A percentile compares a stretch with the other conserved stretches of the same genome.
Conservation (phyloP, 108 stramenopile species). For the Cylindrotheca closterium region DNA sequence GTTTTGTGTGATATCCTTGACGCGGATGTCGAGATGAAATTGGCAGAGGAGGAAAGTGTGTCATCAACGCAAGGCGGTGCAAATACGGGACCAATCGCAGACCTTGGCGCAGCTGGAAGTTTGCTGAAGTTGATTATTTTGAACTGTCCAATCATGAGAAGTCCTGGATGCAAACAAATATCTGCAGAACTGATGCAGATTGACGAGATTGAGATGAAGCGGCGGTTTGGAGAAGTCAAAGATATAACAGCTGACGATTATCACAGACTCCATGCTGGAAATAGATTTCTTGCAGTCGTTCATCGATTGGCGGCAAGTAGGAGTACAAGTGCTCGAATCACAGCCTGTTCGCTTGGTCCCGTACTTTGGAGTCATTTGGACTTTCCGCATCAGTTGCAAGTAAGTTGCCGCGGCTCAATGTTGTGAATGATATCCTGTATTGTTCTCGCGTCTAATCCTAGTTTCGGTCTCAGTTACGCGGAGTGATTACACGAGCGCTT, state of each 20-base stretch:
- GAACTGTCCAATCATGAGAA: slow-evolving; percentile 71
- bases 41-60: slow-evolving; percentile 69
- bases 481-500: slow-evolving; percentile 86
- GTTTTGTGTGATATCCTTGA: slow-evolving; percentile 81
- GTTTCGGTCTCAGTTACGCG: slow-evolving; percentile 65
- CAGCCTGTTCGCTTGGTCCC: slow-evolving; percentile 85
- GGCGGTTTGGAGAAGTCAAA: slow-evolving; percentile 39
- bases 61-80: slow-evolving; percentile 47
- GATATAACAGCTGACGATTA: slow-evolving; percentile 28
- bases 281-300: slow-evolving; percentile 80
- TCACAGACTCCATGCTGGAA: slow-evolving; percentile 69
- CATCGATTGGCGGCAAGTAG: slow-evolving; percentile 85
- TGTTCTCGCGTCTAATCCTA: too few relatives aligned
- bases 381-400: slow-evolving; percentile 86
- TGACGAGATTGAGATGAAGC: slow-evolving; percentile 41
- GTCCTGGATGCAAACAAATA: slow-evolving; percentile 38
- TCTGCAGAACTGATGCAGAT: slow-evolving; percentile 25
- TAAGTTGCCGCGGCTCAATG: too few relatives aligned
- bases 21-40: slow-evolving; percentile 78
- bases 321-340: slow-evolving; percentile 76
- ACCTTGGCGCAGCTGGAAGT: slow-evolving; percentile 83
- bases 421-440: too few relatives aligned
- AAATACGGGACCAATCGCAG: slow-evolving; percentile 57
- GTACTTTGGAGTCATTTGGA: slow-evolving; percentile 87
- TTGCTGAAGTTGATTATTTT: slow-evolving; percentile 80